Conservation (phyloP, 2,329 filamentous ascomycete species). For the Talaromyces pinophilus region DNA sequence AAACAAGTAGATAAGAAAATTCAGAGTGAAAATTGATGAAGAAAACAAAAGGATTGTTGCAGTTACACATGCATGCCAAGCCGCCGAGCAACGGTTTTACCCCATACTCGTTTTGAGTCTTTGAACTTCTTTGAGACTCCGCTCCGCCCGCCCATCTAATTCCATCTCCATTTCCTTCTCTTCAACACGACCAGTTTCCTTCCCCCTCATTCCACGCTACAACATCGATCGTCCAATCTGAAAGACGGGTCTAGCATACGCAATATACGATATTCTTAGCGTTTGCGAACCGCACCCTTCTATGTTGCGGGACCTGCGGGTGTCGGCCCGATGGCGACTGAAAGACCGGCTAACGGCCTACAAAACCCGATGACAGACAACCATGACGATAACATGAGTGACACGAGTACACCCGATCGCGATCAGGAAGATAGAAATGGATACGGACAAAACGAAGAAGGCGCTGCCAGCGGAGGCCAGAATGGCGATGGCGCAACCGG, state of each 20-base stretch:
- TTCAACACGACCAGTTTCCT: not conserved
- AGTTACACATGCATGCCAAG: conserved; percentile 2
- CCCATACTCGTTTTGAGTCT: conserved; percentile 1
- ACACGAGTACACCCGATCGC: conserved; percentile 38
- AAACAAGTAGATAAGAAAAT: not conserved
- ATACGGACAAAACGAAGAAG: conserved; percentile 27
- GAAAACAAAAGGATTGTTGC: not conserved
- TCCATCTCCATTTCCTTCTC: not conserved
- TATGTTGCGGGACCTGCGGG: conserved; percentile 26
- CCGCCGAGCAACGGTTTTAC: conserved; percentile 9
- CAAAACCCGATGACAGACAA: conserved; percentile 31
- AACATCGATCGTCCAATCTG: not conserved
- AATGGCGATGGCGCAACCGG: conserved; percentile 27
- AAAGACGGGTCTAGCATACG: not conserved
- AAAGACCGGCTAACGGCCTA: conserved; percentile 35
- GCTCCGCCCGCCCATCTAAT: conserved; percentile 1
- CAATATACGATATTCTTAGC: not conserved
- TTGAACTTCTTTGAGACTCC: not conserved
- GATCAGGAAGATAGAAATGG: conserved; percentile 29
- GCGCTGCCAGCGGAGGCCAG: conserved; percentile 19
- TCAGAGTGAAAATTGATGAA: not conserved
- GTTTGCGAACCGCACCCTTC: not conserved
- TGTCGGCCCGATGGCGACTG: conserved; percentile 43
- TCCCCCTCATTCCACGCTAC: not conserved
- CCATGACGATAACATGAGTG: conserved; percentile 40